A percentile compares a stretch with the other conserved stretches of the same genome.
Conservation (phyloP, 495 filamentous ascomycete genomes). For the Xylaria palmicola region DNA sequence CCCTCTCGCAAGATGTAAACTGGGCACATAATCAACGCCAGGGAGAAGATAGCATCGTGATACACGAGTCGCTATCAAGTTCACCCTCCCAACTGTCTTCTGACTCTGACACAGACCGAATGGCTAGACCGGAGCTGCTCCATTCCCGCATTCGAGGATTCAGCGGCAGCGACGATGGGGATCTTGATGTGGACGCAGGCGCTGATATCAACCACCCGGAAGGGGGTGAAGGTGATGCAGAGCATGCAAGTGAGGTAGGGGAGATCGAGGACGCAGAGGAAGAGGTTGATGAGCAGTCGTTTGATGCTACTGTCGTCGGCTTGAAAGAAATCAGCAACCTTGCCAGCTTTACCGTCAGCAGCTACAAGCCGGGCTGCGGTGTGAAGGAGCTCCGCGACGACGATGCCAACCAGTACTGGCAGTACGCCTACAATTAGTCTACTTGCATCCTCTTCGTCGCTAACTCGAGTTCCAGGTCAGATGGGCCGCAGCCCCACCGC, state of each 20-base stretch:
- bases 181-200: conserved; percentile 10
- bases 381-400: conserved; percentile 80
- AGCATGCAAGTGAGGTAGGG: conserved; percentile 8
- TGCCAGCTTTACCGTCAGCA: conserved; percentile 88
- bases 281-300: conserved; percentile 25
- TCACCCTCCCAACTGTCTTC: conserved; percentile 3
- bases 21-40: background rate
- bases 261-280: conserved; percentile 24
- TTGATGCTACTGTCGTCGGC: conserved; percentile 48
- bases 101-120: background rate
- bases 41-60: background rate
- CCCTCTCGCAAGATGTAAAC: background rate
- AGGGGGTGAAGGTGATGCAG: background rate
- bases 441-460: background rate
- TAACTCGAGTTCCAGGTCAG: conserved; percentile 56
- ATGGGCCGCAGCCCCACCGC: conserved; percentile 93
- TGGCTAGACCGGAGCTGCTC: background rate
- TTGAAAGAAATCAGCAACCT: conserved; percentile 93
- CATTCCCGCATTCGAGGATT: background rate
- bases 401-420: conserved; percentile 83
- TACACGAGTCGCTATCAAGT: background rate
- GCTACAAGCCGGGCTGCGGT: conserved; percentile 87
- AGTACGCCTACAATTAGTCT: conserved; percentile 46
- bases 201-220: conserved; percentile 4
- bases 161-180: conserved; percentile 7